Evolutionary conservation across 192 early-diverging fungal genomes (phyloP), one percentile per base, ranked within the genome.

Genomic region (Mortierella claussenii): DNA sequence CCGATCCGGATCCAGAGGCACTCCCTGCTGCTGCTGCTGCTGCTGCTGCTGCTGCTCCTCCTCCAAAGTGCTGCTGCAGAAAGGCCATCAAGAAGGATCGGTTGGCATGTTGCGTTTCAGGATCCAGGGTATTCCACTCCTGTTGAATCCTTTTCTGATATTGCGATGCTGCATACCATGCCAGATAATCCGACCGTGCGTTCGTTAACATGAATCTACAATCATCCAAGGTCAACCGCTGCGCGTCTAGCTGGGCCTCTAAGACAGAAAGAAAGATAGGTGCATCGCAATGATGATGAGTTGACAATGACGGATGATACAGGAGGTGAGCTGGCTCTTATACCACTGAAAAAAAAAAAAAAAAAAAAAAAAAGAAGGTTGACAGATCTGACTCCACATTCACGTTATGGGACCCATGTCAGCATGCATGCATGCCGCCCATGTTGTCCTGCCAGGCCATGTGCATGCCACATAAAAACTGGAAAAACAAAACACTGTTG

Each of bases 161-260:
- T 32, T 76, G 73, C 2, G 73, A 67, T n/a, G 73, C 47, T 24
- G 73, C 73, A 33, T 61, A 76, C 73, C 73, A 76, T 20, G 64
- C 73, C 5, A 64, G 40, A 34, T 66, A 66, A 26, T 66, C 65
- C 1, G 73, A 76, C 23, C 44, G 64, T 8, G 63, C 73, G 47
- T 76, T 65, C 28, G 59, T 48, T 10, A 76, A 53, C 57, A 76
- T 34, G 47, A 53, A 76, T 26, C 59, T 49, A 37, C 73, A 76
- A 30, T 76, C 73, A 28, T 67, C 73, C 18, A 66, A 32, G 31
- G 56, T 49, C 36, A 55, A 48, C 27, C 49, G 40, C 40, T 67
- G 73, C 24, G 58, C 30, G 31, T 76, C 64, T 40, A 76, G 47
- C 21, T 76, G 73, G 23, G 57, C 57, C 73, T 76, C 73, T 76